Conservation (phyloP, 257 asterid genomes). For the Lycium ferocissimum region DNA sequence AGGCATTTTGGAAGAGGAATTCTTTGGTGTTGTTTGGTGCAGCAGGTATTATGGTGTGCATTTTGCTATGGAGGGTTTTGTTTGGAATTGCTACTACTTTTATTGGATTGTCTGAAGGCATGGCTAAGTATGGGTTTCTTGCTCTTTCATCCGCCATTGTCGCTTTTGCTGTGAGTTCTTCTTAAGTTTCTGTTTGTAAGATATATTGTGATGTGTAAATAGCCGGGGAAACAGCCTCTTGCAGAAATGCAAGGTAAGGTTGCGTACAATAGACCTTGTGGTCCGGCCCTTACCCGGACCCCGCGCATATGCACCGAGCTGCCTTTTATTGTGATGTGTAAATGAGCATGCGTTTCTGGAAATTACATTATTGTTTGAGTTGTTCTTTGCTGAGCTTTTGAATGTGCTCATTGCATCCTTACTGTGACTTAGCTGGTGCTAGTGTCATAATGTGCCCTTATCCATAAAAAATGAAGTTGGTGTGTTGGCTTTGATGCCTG, state of each 20-base stretch:
- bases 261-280: too few relatives aligned
- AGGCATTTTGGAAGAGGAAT: constrained; percentile 94
- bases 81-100: constrained; percentile 82
- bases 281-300: too few relatives aligned
- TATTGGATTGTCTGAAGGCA: constrained; percentile 87
- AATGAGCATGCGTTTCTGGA: too few relatives aligned
- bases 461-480: neutral
- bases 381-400: neutral
- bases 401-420: neutral
- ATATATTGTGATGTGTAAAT: too few relatives aligned
- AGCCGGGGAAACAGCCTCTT: too few relatives aligned
- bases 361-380: neutral
- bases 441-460: neutral
- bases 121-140: constrained; percentile 96
- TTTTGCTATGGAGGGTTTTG: constrained; percentile 85
- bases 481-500: too few relatives aligned
- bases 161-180: constrained; percentile 82
- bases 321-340: too few relatives aligned
- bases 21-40: constrained; percentile 69
- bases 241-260: too few relatives aligned
- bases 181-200: neutral
- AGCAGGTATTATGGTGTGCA: constrained; percentile 75
- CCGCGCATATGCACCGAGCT: too few relatives aligned
- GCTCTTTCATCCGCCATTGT: constrained; percentile 92
- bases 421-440: neutral